phyloP scores from a whole-genome alignment of 306 rosid species.

The Prunus fruticosa region DNA sequence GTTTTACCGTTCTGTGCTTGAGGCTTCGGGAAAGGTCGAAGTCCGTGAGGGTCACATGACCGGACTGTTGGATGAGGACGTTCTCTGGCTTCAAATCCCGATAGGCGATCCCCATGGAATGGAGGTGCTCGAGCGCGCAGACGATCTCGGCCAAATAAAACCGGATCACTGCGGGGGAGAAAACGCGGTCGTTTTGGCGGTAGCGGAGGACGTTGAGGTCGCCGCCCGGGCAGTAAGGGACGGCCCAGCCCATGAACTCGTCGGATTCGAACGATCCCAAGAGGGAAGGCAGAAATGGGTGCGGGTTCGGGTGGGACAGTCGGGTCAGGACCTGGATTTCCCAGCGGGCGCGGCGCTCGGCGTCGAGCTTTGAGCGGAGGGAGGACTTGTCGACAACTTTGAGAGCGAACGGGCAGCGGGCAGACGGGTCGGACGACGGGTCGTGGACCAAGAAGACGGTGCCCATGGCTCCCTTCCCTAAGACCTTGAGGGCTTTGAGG shows the following conservation, averaged over 20 bases:
- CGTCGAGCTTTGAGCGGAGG: conserved; percentile 53
- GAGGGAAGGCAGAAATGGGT: conserved; percentile 67
- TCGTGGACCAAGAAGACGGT: conserved; percentile 80
- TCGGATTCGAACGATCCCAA: conserved; percentile 52
- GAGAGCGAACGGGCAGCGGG: conserved; percentile 52
- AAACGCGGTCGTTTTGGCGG: conserved; percentile 70
- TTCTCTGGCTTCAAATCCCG: conserved; percentile 96
- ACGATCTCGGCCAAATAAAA: conserved; percentile 81
- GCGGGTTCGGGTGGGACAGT: conserved; percentile 41
- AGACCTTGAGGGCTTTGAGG: conserved; percentile 59
- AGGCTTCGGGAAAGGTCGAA: conserved; percentile 82
- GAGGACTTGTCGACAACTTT: conserved; percentile 73
- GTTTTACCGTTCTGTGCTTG: conserved; percentile 29
- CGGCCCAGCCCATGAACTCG: conserved; percentile 66
- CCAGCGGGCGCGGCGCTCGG: conserved; percentile 83
- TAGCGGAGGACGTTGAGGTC: conserved; percentile 86
- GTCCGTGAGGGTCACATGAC: conserved; percentile 94
- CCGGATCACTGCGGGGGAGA: conserved; percentile 70
- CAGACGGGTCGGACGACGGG: conserved; percentile 21
- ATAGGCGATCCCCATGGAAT: conserved; percentile 67
- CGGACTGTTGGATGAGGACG: conserved; percentile 77
- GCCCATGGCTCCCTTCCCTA: conserved; percentile 96
- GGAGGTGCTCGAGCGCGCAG: conserved; percentile 83
- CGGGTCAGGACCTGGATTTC: conserved; percentile 64
- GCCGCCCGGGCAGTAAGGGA: conserved; percentile 91